Base-by-base conservation (phyloP, 805 yeast genomes). In the Pichia insulana region DNA sequence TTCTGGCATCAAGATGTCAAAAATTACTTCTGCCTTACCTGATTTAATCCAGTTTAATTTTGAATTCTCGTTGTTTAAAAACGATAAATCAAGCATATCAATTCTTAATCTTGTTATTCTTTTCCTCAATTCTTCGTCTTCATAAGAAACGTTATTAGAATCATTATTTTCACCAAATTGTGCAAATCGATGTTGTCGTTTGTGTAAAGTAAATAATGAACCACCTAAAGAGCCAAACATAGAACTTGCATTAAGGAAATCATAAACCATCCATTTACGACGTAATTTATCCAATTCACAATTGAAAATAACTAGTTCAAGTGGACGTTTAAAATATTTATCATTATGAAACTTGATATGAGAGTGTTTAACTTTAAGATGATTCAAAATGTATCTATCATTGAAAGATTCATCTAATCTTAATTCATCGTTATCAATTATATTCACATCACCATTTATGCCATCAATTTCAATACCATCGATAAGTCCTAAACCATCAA, bases 191-290 rank as follows among this genome's bases (percentile, higher is more conserved):
- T 73, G 71, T 54, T 83, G 90, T 51, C 83, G 74, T 55, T 82
- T 82, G 52, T 83, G 92, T 18, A 84, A 70, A 0, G 88, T 81
- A 61, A 83, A 83, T 59, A 84, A 66, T 1, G 92, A 76, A 41
- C 81, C 81, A 53, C 83, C 81, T 12, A 83, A 67, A 0, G 89
- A 76, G 0, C 94, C 94, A 13, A 83, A 77, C 27, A 81, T 77
- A 38, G 80, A 77, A 43, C 70, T 70, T 12, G 88, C 85, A 55
- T 78, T 79, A 61, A 83, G 71, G 41, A 83, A 69, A 57, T 84
- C 92, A 43, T 78, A 63, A 34, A 80, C 61, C 25, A 79, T 51
- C 68, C 82, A 71, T 41, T 72, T 68, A 8, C 78, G 70, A 34
- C 86, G 64, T 32, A 84, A 56, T 47, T 68, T 72, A 8, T 83